Conservation (phyloP, 1,284 basidiomycete species). For the Cronartium ribicola region DNA sequence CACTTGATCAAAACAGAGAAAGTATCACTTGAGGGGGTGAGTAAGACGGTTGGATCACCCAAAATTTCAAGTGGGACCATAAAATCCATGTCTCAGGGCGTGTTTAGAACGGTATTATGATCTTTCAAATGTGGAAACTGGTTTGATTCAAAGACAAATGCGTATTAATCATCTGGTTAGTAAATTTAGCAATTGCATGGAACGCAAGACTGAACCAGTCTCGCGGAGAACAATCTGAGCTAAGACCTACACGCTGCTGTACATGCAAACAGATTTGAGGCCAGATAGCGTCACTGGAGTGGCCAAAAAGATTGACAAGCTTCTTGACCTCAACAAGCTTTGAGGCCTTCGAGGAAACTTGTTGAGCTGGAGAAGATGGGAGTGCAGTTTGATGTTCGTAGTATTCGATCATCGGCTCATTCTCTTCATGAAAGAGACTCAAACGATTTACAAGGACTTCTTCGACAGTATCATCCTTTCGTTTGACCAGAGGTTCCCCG, state of each 20-base stretch:
- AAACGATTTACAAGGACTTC: constrained; percentile 78
- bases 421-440: constrained; percentile 75
- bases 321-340: constrained; percentile 5
- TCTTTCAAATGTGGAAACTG: neutral
- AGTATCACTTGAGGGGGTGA: too few relatives aligned
- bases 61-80: too few relatives aligned
- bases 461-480: constrained; percentile 81
- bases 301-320: constrained; percentile 71
- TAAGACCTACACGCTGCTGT: constrained; percentile 15
- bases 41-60: too few relatives aligned
- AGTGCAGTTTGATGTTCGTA: constrained; percentile 60
- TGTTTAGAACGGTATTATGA: too few relatives aligned
- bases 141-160: neutral
- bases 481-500: constrained; percentile 79
- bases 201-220: too few relatives aligned
- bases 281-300: constrained; percentile 90
- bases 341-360: neutral
- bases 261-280: constrained; percentile 65
- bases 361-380: neutral
- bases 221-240: neutral
- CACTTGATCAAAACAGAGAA: too few relatives aligned
- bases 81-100: too few relatives aligned
- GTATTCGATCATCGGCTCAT: constrained; percentile 77
- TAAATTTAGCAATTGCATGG: too few relatives aligned
- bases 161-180: too few relatives aligned